A percentile compares a stretch with the other conserved stretches of the same genome.
Conservation (phyloP, 495 filamentous ascomycete genomes). For the Penicillium macrosclerotiorum region DNA sequence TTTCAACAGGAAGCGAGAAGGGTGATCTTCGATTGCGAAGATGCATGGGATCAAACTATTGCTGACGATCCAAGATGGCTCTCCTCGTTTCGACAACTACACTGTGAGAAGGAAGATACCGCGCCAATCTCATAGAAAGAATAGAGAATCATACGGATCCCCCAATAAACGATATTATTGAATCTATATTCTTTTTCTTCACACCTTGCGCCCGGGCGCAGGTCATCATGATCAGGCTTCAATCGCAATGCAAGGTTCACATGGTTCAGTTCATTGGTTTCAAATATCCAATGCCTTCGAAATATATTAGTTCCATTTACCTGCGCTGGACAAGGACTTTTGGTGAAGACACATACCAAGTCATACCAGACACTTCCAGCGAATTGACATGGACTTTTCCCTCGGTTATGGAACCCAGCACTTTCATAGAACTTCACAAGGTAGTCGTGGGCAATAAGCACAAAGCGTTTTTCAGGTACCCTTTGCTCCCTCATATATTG, state of each 20-base stretch:
- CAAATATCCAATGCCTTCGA: background rate
- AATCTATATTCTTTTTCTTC: background rate
- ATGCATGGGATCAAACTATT: slow-evolving; percentile 63
- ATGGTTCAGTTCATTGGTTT: background rate
- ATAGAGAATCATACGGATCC: background rate
- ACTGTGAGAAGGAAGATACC: slow-evolving; percentile 1
- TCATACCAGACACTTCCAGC: slow-evolving; percentile 21
- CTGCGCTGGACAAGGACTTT: background rate
- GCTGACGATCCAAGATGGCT: slow-evolving; percentile 59
- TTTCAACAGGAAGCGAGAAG: slow-evolving; percentile 47
- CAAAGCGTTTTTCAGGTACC: background rate
- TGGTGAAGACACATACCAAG: slow-evolving; percentile 9
- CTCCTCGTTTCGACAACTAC: slow-evolving; percentile 49
- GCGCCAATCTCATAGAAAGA: background rate
- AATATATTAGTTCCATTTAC: background rate
- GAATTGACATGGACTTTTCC: slow-evolving; percentile 16
- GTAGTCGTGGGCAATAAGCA: slow-evolving; percentile 24
- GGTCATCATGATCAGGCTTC: too few species aligned
- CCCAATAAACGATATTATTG: too few species aligned
- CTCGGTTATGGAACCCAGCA: slow-evolving; percentile 18
- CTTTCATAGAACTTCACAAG: slow-evolving; percentile 25
- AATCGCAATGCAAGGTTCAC: too few species aligned
- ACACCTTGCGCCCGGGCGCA: too few species aligned
- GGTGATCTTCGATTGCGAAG: slow-evolving; percentile 58
- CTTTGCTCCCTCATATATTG: slow-evolving; percentile 9